These are phyloP conservation scores for Amanita phalloides DNA, from an alignment of 768 basidiomycete genomes.

Conservation along the genomic window DNA sequence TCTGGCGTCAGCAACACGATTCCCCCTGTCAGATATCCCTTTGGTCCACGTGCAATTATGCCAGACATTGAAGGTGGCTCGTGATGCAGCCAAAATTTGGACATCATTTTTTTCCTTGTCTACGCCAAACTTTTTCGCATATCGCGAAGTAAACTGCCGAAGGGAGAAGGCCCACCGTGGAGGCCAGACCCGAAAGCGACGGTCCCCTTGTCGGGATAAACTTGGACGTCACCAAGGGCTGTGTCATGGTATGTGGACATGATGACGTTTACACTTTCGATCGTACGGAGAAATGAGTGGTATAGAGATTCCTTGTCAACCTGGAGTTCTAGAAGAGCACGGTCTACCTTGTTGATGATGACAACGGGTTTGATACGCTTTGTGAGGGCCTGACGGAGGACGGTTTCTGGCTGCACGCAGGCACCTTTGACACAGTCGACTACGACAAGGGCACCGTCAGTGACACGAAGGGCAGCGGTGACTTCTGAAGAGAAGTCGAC, in stretches of 20 bases:
- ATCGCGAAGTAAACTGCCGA: slow-evolving; percentile 89
- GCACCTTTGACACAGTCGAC: slow-evolving; percentile 99
- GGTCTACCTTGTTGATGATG: slow-evolving; percentile 99
- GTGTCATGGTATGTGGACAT: slow-evolving; percentile 93
- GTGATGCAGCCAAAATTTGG: slow-evolving; percentile 94
- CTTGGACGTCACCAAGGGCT: slow-evolving; percentile 95
- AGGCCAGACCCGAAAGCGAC: slow-evolving; percentile 99
- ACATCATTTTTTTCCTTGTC: slow-evolving; percentile 97
- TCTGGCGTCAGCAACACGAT: too few species aligned
- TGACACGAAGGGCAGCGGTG: slow-evolving; percentile 98
- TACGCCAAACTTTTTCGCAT: slow-evolving; percentile 98
- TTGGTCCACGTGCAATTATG: too few species aligned
- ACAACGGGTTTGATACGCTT: slow-evolving; percentile 99
- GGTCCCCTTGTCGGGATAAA: slow-evolving; percentile 96
- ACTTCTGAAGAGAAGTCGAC: slow-evolving; percentile 99
- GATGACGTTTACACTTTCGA: slow-evolving; percentile 97
- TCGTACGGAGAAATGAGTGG: slow-evolving; percentile 95
- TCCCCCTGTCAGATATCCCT: too few species aligned
- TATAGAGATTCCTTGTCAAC: slow-evolving; percentile 94
- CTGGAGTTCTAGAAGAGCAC: slow-evolving; percentile 96
- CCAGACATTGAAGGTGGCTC: too few species aligned
- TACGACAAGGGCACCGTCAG: slow-evolving; percentile 98
- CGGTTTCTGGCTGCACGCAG: slow-evolving; percentile 99
- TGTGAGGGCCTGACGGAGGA: slow-evolving; percentile 90
- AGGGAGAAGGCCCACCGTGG: slow-evolving; percentile 99